phyloP scores from a whole-genome alignment of 441 rosid species.

The Pelargonium australe region DNA sequence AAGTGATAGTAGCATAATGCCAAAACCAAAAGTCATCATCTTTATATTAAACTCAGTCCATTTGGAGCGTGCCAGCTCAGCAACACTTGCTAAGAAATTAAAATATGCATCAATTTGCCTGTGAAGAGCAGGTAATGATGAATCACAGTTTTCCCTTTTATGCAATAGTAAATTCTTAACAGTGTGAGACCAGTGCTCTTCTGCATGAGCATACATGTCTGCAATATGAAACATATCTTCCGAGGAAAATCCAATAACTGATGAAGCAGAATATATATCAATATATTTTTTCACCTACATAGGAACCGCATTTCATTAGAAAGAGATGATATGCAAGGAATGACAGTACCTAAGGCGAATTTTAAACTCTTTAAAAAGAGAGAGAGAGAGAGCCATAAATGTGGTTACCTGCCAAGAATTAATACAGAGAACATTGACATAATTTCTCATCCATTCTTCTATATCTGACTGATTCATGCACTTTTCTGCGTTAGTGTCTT shows the following conservation, averaged over 20 bases:
- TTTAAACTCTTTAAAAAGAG: not conserved
- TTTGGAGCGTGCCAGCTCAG: conserved; percentile 83
- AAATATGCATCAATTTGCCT: conserved; percentile 52
- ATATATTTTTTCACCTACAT: conserved; percentile 85
- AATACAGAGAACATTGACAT: conserved; percentile 64
- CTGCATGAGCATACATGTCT: conserved; percentile 56
- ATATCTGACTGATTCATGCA: conserved; percentile 27
- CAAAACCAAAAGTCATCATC: conserved; percentile 76
- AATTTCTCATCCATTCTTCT: conserved; percentile 58
- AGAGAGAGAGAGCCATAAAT: not conserved
- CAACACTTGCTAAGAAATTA: conserved; percentile 60
- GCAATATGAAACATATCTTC: conserved; percentile 65
- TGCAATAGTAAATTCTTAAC: conserved; percentile 27
- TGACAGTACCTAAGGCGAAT: not conserved
- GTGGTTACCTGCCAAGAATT: conserved; percentile 90
- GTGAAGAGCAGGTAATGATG: conserved; percentile 33
- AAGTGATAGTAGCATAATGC: conserved; percentile 55
- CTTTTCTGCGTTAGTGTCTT: conserved; percentile 20
- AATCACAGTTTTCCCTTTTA: conserved; percentile 31
- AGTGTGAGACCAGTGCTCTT: conserved; percentile 43
- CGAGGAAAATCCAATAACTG: conserved; percentile 88
- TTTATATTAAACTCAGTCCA: conserved; percentile 91
- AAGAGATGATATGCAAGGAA: conserved; percentile 7
- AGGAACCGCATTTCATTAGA: conserved; percentile 12
- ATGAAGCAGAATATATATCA: conserved; percentile 80